Evolutionary conservation across 2,329 filamentous ascomycete genomes (phyloP), one percentile per base, ranked within the genome.

Genomic region (Microcyclospora tardicrescens): DNA sequence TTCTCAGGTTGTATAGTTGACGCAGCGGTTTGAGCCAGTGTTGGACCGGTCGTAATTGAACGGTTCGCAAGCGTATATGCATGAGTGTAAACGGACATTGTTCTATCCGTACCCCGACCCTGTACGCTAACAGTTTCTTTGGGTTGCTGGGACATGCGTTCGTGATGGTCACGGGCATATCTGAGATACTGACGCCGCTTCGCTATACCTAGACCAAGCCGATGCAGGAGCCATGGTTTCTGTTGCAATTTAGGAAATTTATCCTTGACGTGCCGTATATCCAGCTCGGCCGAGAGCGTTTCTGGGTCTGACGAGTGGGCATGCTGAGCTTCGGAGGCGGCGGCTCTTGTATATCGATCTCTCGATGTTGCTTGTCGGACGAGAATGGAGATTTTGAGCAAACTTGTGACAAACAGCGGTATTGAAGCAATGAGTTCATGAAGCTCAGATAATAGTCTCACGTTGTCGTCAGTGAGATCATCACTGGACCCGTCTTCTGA

Each of bases 301-400:
- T 42, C 28, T n/a, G n/a, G n/a, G n/a, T n/a, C n/a, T n/a, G n/a
- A n/a, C n/a, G n/a, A n/a, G n/a, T n/a, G n/a, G n/a, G n/a, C n/a
- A n/a, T n/a, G n/a, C n/a, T n/a, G n/a, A n/a, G n/a, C n/a, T 2
- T 34, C 37, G 5, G 49, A 36, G 11, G 38, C 16, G 11, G 42
- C 33, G 4, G 52, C 49, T 33, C 38, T 46, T 12, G 43, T 44
- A 37, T 54, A 56, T 10, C 53, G 43, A 36, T 56, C 51, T 11
- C 50, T 38, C 10, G 40, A 46, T 3, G 43, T 53, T 1, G 47
- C 46, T 12, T 47, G 54, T 19, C 45, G 38, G 19, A 57, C 46
- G 1, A 54, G 38, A 5, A 52, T 41, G 2, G 54, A 52, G 9
- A 54, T 43, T 13, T 46, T 48, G 40, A 57, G 47, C 3, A 57